Base-by-base conservation (phyloP, 2,329 filamentous ascomycete species). In the Zymoseptoria pseudotritici region DNA sequence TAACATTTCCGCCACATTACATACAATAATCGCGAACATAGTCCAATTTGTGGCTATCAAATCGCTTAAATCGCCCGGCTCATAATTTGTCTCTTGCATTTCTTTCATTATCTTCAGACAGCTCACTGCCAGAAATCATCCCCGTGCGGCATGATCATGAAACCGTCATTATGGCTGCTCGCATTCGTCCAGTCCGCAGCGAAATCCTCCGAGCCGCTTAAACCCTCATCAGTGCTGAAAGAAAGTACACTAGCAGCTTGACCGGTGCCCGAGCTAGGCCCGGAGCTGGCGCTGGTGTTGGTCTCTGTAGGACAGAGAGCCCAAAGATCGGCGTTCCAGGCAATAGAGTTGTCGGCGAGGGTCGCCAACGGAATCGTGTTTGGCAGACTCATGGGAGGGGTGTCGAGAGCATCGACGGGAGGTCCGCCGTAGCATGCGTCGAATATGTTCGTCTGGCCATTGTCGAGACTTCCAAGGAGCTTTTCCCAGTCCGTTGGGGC, bases 401-500 rank as follows among this genome's bases (percentile, higher is more conserved):
- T 58, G 36, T 79, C 76, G 31, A 76, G 62, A 78, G 74, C 67
- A 22, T 74, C 71, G 50, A 74, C 74, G 7, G 79, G 79, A 9
- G 82, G 80, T 0, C 88, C 88, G 46, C 88, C 89, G 66, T 91
- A 91, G 58, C 91, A 90, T 50, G 86, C 87, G 70, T 91, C 87
- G 73, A 90, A 94, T n/a, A 95, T 87, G 70, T 93, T 95, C 57
- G 86, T 84, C 65, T 87, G 83, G 0, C 90, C 90, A 42, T 86
- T 86, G 67, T 96, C 91, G 72, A 96, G 85, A 21, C 87, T 87
- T 3, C 88, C 86, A 1, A 96, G 80, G 0, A 96, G 80, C 1
- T 87, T 85, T 72, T 96, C 91, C 91, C 91, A 96, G 67, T 94
- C 90, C 0, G 85, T 80, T 8, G 86, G 77, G 0, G 85, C 85